Evolutionary conservation across 2,329 filamentous ascomycete genomes (phyloP), one percentile per base, ranked within the genome.

Genomic region (Ophiostoma ips): DNA sequence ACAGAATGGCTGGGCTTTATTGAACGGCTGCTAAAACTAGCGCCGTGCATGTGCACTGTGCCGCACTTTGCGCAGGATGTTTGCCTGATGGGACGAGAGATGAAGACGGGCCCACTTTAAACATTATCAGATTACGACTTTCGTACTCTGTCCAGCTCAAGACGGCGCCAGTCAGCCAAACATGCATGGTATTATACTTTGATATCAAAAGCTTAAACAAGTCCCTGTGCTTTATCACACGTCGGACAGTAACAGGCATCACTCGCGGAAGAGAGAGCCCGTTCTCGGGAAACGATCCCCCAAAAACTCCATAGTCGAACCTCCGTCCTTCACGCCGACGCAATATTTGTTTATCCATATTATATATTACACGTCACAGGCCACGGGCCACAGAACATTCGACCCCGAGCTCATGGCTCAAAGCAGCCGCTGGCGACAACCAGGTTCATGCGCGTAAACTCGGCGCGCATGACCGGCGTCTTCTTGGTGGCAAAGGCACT

Each of bases 401-500:
- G n/a, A n/a, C n/a, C n/a, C n/a, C n/a, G n/a, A n/a, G n/a, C n/a
- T 75, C 71, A 35, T 11, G 75, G 71, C 48, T 79, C 73, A 58
- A 79, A 82, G 59, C 77, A 81, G 21, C 89, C 87, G 44, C 85
- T 87, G 19, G 88, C 88, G 54, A 96, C 72, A 12, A 95, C 83
- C 56, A 96, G 66, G 63, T 98, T 98, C 87, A 95, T 95, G 53
- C 87, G 75, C 3, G 92, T 96, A 60, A 95, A 95, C 60, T 84
- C 79, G 49, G 94, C 89, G 67, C 90, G 92, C 66, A 94, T 86
- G 11, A 96, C 86, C 0, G 90, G 89, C 15, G 84, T 90, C 68
- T 94, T 95, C 76, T 98, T 98, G 4, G 92, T 96, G 1, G 87
- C 82, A 62, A 95, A 96, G 1, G 87, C 89, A 56, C 81, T 87